Percentiles rank a stretch among this genome's conserved stretches.
These are phyloP conservation scores for Aegilops bicornis DNA, from an alignment of 176 grass and related monocot genomes.

Conservation along the genomic window DNA sequence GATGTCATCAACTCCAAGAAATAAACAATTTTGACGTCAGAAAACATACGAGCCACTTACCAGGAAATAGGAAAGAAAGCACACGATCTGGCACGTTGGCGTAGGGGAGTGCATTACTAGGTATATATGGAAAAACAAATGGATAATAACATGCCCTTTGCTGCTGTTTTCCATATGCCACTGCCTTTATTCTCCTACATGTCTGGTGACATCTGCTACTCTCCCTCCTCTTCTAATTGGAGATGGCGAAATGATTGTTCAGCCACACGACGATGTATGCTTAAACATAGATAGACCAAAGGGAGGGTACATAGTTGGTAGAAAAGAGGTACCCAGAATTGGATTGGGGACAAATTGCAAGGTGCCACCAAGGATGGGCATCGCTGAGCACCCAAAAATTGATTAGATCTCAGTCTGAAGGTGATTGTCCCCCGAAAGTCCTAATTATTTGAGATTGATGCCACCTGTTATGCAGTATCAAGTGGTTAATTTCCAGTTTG, in stretches of 20 bases:
- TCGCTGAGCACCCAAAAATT: not conserved
- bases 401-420: not conserved
- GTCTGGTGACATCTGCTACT: not conserved
- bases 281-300: not conserved
- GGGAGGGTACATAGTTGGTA: not conserved
- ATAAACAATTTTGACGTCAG: not conserved
- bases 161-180: not conserved
- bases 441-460: not conserved
- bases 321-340: not conserved
- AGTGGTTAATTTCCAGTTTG: not conserved
- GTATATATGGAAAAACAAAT: not conserved
- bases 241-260: not conserved
- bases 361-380: not conserved
- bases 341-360: not conserved
- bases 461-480: not conserved
- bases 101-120: not conserved
- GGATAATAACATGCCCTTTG: not conserved
- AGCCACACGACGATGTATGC: not conserved
- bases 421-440: constrained; percentile 28
- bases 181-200: not conserved
- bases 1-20: not conserved
- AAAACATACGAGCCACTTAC: not conserved
- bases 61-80: not conserved
- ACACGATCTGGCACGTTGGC: not conserved
- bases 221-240: not conserved